phyloP scores from a whole-genome alignment of 2,329 filamentous ascomycete species.

The Neopestalotiopsis clavispora region DNA sequence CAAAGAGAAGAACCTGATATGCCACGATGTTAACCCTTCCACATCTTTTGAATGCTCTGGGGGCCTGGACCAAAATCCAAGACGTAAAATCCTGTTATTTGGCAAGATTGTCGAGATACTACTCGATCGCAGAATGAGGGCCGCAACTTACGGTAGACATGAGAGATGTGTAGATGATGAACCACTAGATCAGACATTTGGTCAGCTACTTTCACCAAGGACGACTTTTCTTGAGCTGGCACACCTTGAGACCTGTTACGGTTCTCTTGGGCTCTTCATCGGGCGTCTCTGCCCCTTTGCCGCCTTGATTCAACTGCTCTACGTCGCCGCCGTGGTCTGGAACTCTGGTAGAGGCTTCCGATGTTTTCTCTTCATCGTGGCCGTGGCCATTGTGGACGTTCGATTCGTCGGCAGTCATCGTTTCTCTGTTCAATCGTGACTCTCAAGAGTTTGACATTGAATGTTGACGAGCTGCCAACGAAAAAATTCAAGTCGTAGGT shows the following conservation, averaged over 20 bases:
- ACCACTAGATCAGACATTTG: conserved; percentile 8
- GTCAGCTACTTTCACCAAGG: neutral
- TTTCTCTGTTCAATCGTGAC: too few species aligned
- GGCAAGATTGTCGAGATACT: too few species aligned
- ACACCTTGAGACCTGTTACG: conserved; percentile 7
- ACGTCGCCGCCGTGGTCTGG: conserved; percentile 3
- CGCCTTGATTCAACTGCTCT: neutral
- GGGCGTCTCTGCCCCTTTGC: neutral
- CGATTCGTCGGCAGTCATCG: too few species aligned
- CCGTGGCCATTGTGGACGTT: neutral
- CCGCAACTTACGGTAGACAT: conserved; percentile 9
- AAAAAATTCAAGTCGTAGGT: too few species aligned
- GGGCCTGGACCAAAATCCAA: rapidly evolving
- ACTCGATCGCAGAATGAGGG: too few species aligned
- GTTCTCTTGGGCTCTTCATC: conserved; percentile 13
- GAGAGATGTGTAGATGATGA: conserved; percentile 13
- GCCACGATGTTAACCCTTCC: too few species aligned
- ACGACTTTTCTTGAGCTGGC: neutral
- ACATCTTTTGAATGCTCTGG: too few species aligned
- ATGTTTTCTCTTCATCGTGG: neutral
- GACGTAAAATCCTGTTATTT: too few species aligned
- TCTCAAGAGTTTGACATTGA: too few species aligned
- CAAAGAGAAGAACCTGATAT: conserved; percentile 9
- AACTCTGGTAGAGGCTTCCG: neutral
- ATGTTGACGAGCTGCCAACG: too few species aligned